Conservation (phyloP, 2,329 filamentous ascomycete genomes). For the Falciphora oryzae region DNA sequence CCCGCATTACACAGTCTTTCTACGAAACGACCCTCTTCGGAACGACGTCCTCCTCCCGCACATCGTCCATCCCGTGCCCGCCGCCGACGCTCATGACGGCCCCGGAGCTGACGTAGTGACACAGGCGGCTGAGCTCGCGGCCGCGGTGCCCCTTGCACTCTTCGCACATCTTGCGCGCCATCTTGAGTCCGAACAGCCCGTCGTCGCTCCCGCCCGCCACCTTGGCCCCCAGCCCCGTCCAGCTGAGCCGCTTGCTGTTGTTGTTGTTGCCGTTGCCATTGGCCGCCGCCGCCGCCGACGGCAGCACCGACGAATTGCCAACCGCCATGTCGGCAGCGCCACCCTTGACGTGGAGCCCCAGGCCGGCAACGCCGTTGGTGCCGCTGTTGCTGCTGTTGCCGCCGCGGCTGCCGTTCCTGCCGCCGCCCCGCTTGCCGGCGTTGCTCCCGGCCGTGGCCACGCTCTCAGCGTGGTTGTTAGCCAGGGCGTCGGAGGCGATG, state of each 20-base stretch:
- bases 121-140: constrained; percentile 27
- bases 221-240: constrained; percentile 33
- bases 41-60: not conserved
- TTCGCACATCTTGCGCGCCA: constrained; percentile 27
- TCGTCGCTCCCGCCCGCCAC: constrained; percentile 24
- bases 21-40: not conserved
- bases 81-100: constrained; percentile 7
- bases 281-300: constrained; percentile 1
- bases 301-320: no score
- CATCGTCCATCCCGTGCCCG: not conserved
- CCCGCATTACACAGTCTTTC: not conserved
- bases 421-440: not conserved
- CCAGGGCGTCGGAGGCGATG: constrained; percentile 26
- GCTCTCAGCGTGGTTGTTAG: constrained; percentile 4
- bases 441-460: not conserved
- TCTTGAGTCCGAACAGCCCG: constrained; percentile 29
- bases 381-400: not conserved
- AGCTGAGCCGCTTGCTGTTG: constrained; percentile 30
- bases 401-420: constrained; percentile 13
- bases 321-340: not conserved
- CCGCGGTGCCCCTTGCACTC: constrained; percentile 27
- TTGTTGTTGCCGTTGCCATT: constrained; percentile 14
- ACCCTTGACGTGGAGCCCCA: not conserved
- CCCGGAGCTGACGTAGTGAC: constrained; percentile 18
- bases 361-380: not conserved